A percentile compares a stretch with the other conserved stretches of the same genome.
These are phyloP conservation scores for Euptelea pleiosperma DNA, from an alignment of 164 flowering plant species.

Conservation along the genomic window DNA sequence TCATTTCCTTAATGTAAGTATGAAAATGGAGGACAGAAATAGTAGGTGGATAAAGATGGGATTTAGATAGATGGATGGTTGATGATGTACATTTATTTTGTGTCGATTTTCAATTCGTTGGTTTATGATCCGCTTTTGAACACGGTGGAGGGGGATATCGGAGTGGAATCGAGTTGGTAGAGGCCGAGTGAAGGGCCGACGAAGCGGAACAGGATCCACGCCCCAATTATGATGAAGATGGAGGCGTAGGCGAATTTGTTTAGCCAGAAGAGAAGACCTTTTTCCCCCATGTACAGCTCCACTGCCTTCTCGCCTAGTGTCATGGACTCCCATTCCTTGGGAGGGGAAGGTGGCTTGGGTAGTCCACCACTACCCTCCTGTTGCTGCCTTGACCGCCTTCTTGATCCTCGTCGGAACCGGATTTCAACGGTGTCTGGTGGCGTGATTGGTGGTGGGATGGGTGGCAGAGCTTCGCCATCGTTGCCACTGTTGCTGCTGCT, in stretches of 20 bases:
- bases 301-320: slow-evolving; percentile 57
- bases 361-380: slow-evolving; percentile 13
- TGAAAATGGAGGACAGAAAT: not conserved
- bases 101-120: slow-evolving; percentile 1
- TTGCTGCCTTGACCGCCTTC: slow-evolving; percentile 24
- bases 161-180: slow-evolving; percentile 72
- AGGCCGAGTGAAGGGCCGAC: slow-evolving; percentile 82
- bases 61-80: slow-evolving; percentile 4
- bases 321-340: slow-evolving; percentile 84
- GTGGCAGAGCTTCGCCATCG: not conserved
- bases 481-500: slow-evolving; percentile 14
- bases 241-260: slow-evolving; percentile 96
- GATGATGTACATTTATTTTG: slow-evolving; percentile 7
- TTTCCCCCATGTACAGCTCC: slow-evolving; percentile 78
- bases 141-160: slow-evolving; percentile 47
- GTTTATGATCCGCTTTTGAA: slow-evolving; percentile 29
- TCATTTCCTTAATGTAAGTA: slow-evolving; percentile 3
- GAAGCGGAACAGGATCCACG: slow-evolving; percentile 74
- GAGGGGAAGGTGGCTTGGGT: slow-evolving; percentile 17
- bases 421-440: slow-evolving; percentile 35
- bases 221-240: slow-evolving; percentile 70
- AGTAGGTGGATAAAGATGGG: slow-evolving; percentile 4
- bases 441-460: slow-evolving; percentile 19
- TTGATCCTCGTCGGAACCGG: slow-evolving; percentile 42
- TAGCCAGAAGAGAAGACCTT: slow-evolving; percentile 81